Evolutionary conservation across 2,329 filamentous ascomycete genomes (phyloP).

Genomic region (Aureobasidium uvarum): DNA sequence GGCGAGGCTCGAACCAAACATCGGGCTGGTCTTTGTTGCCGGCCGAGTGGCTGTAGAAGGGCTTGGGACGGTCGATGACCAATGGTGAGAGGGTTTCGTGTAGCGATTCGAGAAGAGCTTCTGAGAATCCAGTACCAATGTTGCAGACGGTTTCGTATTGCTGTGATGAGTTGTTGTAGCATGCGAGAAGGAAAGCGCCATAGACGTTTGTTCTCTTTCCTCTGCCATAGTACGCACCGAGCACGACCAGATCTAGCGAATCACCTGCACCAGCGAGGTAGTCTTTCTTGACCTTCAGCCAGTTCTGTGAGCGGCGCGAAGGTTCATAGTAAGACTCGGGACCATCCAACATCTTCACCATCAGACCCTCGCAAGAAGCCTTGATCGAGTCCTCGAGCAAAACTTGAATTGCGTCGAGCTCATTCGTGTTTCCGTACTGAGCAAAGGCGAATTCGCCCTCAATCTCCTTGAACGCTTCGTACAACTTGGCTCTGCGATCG

Average conservation of each 20-base stretch:
- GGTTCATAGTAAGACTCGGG: constrained; percentile 92
- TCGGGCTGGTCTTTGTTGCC: constrained; percentile 93
- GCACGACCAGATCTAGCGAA: constrained; percentile 91
- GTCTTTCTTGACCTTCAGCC: constrained; percentile 99
- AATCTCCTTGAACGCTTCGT: constrained; percentile 67
- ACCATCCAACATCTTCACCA: constrained; percentile 99
- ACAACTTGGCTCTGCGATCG: constrained; percentile 74
- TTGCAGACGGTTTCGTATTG: constrained; percentile 96
- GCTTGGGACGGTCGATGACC: constrained; percentile 86
- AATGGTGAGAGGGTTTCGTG: constrained; percentile 71
- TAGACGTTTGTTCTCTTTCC: constrained; percentile 96
- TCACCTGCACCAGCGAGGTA: constrained; percentile 93
- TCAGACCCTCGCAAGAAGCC: constrained; percentile 92
- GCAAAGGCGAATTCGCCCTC: constrained; percentile 94
- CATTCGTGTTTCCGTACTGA: constrained; percentile 78
- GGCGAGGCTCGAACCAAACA: constrained; percentile 94
- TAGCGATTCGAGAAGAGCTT: constrained; percentile 86
- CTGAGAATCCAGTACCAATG: constrained; percentile 95
- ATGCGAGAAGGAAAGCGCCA: constrained; percentile 91
- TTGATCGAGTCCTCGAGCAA: constrained; percentile 95
- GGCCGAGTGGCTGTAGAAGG: constrained; percentile 84
- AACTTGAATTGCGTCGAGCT: constrained; percentile 88
- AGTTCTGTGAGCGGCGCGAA: constrained; percentile 93
- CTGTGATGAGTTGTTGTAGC: constrained; percentile 78
- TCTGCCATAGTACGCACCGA: constrained; percentile 90